Evolutionary conservation across 208 protist genomes (phyloP), one percentile per base, ranked within the genome.

Genomic region (Leishmania aethiopica): DNA sequence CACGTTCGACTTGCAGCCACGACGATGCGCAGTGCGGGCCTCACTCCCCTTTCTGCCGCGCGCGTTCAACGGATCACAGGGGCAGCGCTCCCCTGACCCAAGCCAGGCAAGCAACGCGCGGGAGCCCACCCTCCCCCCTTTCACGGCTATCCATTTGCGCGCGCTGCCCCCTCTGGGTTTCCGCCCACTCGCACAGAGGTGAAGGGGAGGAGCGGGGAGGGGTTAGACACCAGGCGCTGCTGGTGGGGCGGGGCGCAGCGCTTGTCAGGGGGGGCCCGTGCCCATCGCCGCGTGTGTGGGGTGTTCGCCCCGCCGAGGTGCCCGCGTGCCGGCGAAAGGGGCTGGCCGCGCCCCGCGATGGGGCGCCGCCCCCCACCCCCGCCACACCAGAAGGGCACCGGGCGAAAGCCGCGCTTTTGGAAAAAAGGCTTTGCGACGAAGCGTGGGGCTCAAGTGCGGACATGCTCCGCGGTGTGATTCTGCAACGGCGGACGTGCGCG

Each of bases 401-500:
- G 62, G 19, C 37, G 66, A 71, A 71, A 71, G 66, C 37, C 37
- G 19, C 40, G 37, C 11, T 8, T n/a, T 37, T 17, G 66, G 51
- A 67, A 88, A 91, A 91, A 89, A 90, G 75, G 84, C 51, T 72
- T 95, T 79, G 89, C 90, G 84, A 83, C 86, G 80, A 84, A 73
- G 83, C 83, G 81, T 88, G 89, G 89, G 92, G 92, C 88, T 71
- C 81, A 86, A 86, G 84, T 86, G 89, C 80, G 89, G 88, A 90
- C 86, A 91, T 94, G 90, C 93, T 95, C 93, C 91, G 86, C 85
- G 93, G 90, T 90, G 93, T 92, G 89, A 80, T 93, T 94, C 93
- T 94, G 83, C 93, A 96, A 96, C 93, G 93, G 87, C 90, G 79
- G 90, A 87, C 91, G 90, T 92, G 93, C 93, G 93, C 90, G 82